phyloP scores from a whole-genome alignment of 2,329 filamentous ascomycete genomes.

The Calonectria crousiana region DNA sequence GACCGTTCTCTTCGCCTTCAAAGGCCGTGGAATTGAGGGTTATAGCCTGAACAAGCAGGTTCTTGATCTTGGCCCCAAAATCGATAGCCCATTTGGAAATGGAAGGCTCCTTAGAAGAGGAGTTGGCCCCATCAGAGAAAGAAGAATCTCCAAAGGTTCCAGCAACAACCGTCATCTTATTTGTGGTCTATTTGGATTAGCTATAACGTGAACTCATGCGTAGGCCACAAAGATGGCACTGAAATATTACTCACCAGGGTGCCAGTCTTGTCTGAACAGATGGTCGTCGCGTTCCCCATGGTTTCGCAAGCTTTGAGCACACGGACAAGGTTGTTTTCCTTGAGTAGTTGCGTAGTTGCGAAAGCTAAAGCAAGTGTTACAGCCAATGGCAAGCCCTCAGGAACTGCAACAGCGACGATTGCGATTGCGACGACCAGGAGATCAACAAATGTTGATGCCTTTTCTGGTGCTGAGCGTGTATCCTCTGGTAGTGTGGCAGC shows the following conservation, averaged over 20 bases:
- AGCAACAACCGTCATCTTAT: conserved; percentile 44
- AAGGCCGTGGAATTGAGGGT: conserved; percentile 70
- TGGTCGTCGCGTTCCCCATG: conserved; percentile 78
- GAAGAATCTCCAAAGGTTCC: conserved; percentile 36
- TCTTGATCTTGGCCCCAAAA: conserved; percentile 43
- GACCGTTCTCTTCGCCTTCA: conserved; percentile 60
- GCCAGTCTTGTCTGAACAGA: conserved; percentile 74
- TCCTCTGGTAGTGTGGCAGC: conserved; percentile 15
- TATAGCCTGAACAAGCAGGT: conserved; percentile 55
- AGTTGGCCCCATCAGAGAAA: conserved; percentile 27
- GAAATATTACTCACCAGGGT: conserved; percentile 33
- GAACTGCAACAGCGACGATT: conserved; percentile 68
- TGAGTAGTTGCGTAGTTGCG: conserved; percentile 74
- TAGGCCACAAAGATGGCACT: too few species aligned
- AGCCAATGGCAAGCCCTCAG: conserved; percentile 73
- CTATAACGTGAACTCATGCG: background rate
- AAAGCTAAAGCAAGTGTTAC: conserved; percentile 76
- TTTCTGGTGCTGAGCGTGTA: conserved; percentile 15
- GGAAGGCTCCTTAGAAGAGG: conserved; percentile 1
- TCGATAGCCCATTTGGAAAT: conserved; percentile 4
- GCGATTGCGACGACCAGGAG: conserved; percentile 75
- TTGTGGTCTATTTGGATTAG: conserved; percentile 48
- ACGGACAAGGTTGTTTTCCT: conserved; percentile 76
- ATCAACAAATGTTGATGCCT: conserved; percentile 45
- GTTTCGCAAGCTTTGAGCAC: conserved; percentile 76